Conservation (phyloP, 139 green algal genomes). For the Chlamydomonas applanata region DNA sequence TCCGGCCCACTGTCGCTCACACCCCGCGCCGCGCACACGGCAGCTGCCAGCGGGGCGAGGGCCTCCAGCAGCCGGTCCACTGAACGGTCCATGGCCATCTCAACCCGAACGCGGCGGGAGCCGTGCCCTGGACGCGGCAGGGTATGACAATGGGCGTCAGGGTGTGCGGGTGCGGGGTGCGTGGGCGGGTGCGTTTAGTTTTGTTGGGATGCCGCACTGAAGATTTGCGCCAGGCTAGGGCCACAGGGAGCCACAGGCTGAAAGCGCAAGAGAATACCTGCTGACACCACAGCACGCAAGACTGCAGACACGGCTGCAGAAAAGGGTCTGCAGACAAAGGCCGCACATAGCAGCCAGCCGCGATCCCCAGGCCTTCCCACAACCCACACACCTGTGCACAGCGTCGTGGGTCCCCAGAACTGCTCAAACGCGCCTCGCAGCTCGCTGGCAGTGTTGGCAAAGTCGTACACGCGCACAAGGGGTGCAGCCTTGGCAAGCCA, state of each 20-base stretch:
- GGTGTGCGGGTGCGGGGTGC: too few species aligned
- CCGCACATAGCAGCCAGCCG: not conserved
- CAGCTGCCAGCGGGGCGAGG: constrained; percentile 29
- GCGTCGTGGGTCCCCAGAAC: constrained; percentile 31
- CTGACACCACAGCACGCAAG: not conserved
- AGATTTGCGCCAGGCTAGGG: too few species aligned
- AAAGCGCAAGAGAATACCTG: not conserved
- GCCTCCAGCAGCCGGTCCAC: constrained; percentile 34
- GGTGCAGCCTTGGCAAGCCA: constrained; percentile 25
- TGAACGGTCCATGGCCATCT: constrained; percentile 31
- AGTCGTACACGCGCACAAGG: constrained; percentile 40
- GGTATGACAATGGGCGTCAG: too few species aligned
- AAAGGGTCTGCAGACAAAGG: not conserved
- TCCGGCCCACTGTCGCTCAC: not conserved
- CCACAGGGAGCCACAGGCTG: too few species aligned
- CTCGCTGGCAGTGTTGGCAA: constrained; percentile 35
- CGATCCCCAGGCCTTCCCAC: not conserved
- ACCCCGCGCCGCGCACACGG: not conserved
- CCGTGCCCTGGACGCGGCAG: not conserved
- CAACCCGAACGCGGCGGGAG: not conserved
- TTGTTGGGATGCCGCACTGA: too few species aligned
- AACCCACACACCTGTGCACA: constrained; percentile 24
- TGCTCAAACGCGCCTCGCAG: constrained; percentile 38
- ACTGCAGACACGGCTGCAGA: not conserved
- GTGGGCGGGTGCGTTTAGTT: too few species aligned